Percentiles rank a stretch among this genome's conserved stretches.
Evolutionary conservation across 2,329 filamentous ascomycete species (phyloP).

Genomic region (Penicillium oxalicum): DNA sequence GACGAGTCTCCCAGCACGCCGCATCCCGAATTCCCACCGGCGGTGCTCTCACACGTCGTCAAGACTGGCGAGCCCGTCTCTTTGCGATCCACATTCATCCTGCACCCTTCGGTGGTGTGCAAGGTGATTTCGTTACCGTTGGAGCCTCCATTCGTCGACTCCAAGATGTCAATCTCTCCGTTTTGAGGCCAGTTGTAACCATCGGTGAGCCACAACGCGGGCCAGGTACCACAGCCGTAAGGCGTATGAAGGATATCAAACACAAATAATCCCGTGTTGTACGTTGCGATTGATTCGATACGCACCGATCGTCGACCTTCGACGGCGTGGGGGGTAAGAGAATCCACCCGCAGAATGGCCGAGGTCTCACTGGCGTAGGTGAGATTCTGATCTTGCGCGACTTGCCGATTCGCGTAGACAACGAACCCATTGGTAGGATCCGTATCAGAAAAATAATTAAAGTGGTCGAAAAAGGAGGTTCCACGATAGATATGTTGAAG

Average conservation of each 20-base stretch:
- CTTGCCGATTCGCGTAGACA: constrained; percentile 34
- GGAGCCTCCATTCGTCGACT: constrained; percentile 51
- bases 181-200: constrained; percentile 55
- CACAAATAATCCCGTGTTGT: constrained; percentile 60
- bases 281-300: constrained; percentile 55
- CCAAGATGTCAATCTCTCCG: constrained; percentile 61
- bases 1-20: constrained; percentile 42
- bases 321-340: constrained; percentile 51
- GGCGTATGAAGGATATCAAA: constrained; percentile 62
- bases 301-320: constrained; percentile 60
- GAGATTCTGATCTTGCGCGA: constrained; percentile 46
- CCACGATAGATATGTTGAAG: constrained; percentile 41
- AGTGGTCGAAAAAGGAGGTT: constrained; percentile 41
- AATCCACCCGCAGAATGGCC: constrained; percentile 58
- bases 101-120: constrained; percentile 53
- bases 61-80: constrained; percentile 44
- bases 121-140: constrained; percentile 56
- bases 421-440: constrained; percentile 45
- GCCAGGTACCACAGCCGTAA: constrained; percentile 60
- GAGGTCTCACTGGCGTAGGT: constrained; percentile 52
- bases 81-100: constrained; percentile 49
- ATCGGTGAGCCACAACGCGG: constrained; percentile 61
- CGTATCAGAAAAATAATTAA: constrained; percentile 41
- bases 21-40: constrained; percentile 53
- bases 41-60: constrained; percentile 48